Base-by-base conservation (phyloP, 805 yeast species). In the Diddensiella santjacobensis region DNA sequence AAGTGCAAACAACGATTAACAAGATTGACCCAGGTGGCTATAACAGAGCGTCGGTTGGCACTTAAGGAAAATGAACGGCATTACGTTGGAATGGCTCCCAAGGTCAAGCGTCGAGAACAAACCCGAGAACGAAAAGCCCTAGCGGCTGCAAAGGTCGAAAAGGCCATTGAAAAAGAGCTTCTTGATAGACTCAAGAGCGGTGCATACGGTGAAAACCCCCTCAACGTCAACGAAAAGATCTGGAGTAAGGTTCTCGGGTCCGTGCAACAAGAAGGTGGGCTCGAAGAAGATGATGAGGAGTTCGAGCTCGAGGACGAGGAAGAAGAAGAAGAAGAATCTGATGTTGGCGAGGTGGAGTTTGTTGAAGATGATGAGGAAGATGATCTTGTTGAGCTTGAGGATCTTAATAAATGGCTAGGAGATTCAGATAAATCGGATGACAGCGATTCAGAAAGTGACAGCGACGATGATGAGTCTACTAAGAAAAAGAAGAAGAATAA, bases 181-280 rank as follows among this genome's bases (percentile, higher is more conserved):
- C 75, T 93, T 62, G 96, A 90, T 47, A 82, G 99, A 69, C 78
- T 93, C 63, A 93, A 93, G 80, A 82, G 91, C 62, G 99, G 99
- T 52, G 98, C 98, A 2, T 93, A 93, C 65, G 99, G 99, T 56
- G 98, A 93, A 64, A 87, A 91, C 68, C 99, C 99, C 48, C 74
- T 93, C 64, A 93, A 93, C 62, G 98, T 93, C 31, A 98, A 93
- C 61, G 96, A 91, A 62, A 83, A 83, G 70, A 81, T 93, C 51
- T 93, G 99, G 99, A 84, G 84, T 77, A 87, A 83, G 72, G 95
- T 93, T 20, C 78, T 93, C 72, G 77, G 77, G 46, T 82, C 83
- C 49, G 84, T 83, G 59, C 82, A 79, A 42, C 87, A 83, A 51
- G 78, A 76, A 40, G 73, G 71, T 29, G 80, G 80, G 42, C 82